These are phyloP conservation scores for Dendrobium catenatum DNA, from an alignment of 106 monocot genomes.

Conservation along the genomic window DNA sequence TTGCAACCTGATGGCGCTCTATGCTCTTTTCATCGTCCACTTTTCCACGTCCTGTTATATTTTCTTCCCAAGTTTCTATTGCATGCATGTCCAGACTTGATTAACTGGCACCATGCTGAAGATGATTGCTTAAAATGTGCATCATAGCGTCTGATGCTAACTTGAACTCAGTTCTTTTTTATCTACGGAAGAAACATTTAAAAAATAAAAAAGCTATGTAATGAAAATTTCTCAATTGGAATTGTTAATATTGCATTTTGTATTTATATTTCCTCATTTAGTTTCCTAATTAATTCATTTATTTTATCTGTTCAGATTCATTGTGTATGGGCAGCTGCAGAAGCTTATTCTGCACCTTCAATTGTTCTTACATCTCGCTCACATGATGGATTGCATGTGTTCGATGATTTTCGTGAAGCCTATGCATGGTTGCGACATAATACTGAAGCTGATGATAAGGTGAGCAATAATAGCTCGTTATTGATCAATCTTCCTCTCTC, in stretches of 20 bases:
- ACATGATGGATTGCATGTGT: slow-evolving; percentile 91
- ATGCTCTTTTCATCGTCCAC: no score
- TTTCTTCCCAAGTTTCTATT: no score
- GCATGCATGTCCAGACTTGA: no score
- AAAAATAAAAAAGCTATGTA: not conserved
- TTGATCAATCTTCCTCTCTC: not conserved
- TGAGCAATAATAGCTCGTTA: slow-evolving; percentile 10
- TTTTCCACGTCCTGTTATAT: no score
- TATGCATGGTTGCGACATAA: slow-evolving; percentile 95
- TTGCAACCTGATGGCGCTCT: no score
- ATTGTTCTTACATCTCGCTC: slow-evolving; percentile 95
- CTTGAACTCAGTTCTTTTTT: no score
- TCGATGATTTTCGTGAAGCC: slow-evolving; percentile 99
- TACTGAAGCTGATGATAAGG: slow-evolving; percentile 97
- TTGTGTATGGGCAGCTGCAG: slow-evolving; percentile 99
- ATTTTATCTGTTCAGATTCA: slow-evolving; percentile 55
- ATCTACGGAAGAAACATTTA: no score
- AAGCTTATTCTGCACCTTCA: slow-evolving; percentile 98
- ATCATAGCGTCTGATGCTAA: no score
- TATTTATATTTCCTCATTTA: not conserved
- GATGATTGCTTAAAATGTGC: no score
- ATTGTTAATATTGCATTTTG: slow-evolving; percentile 2
- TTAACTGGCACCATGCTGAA: no score
- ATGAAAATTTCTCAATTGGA: not conserved
- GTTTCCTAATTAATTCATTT: not conserved